These are phyloP conservation scores for Tetrapisispora phaffii DNA, from an alignment of 805 yeast genomes.

Conservation along the genomic window DNA sequence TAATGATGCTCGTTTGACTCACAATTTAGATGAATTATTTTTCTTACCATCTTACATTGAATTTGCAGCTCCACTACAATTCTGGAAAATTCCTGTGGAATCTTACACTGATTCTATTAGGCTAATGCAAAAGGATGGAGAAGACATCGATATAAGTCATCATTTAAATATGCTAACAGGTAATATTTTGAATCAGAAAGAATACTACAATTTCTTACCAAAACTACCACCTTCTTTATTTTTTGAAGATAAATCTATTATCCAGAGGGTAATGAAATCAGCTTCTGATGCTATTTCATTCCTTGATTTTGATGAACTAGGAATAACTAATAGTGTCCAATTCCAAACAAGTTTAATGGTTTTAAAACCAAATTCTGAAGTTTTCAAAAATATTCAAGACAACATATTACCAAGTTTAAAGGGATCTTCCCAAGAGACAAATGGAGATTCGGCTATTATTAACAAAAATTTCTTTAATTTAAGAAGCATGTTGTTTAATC, in stretches of 20 bases:
- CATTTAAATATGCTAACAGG: constrained; percentile 6
- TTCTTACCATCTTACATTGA: constrained; percentile 37
- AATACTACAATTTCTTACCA: constrained; percentile 30
- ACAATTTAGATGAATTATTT: constrained; percentile 41
- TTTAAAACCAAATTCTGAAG: constrained; percentile 33
- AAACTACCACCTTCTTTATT: constrained; percentile 12
- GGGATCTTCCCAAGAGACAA: not conserved
- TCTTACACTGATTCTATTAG: constrained; percentile 12
- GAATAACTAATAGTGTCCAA: constrained; percentile 12
- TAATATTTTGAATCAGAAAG: constrained; percentile 8
- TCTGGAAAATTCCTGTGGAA: constrained; percentile 28
- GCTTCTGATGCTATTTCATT: constrained; percentile 4
- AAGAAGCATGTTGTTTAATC: constrained; percentile 2
- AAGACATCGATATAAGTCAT: constrained; percentile 8
- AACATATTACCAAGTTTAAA: constrained; percentile 8
- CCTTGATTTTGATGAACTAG: constrained; percentile 1
- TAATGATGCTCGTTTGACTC: constrained; percentile 40
- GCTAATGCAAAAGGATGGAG: constrained; percentile 6
- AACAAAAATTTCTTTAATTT: constrained; percentile 9
- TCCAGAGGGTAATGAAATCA: constrained; percentile 6
- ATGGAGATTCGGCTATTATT: constrained; percentile 8
- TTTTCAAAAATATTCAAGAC: constrained; percentile 12
- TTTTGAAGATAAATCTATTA: constrained; percentile 4
- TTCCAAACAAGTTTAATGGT: constrained; percentile 43
- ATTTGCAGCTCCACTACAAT: constrained; percentile 39